Evolutionary conservation across 164 flowering plant species (phyloP), one percentile per base, ranked within the genome.

Genomic region (Nymphaea thermarum): DNA sequence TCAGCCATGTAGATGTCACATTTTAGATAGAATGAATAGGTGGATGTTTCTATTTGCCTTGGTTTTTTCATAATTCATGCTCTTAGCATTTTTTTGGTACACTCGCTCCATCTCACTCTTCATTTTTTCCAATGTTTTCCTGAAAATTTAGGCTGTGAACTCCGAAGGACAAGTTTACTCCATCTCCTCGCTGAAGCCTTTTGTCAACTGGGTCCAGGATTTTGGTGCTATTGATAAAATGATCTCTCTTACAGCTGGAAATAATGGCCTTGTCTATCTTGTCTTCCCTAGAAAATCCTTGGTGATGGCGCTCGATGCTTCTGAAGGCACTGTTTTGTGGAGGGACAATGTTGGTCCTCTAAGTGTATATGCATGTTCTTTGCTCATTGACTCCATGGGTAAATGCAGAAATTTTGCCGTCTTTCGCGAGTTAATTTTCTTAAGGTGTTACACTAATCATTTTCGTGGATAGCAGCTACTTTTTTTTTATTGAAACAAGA

Each of bases 121-220:
- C 60, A 55, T 55, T 16, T 43, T 65, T 17, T 66, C 7, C 5
- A 44, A 73, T 43, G 76, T 60, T 25, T 25, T 42, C 65, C 77
- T 82, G 36, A 0, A 25, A 25, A 25, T 25, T 25, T 87, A 94
- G 98, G 84, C 91, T 5, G 76, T 88, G 45, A 94, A 91, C 64
- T 82, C 75, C 55, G 74, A 83, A 69, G 98, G 97, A 51, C 91
- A 91, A 74, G 76, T 94, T 0, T 94, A 94, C 63, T 82, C 91
- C 2, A 43, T 93, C 71, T 84, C 87, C 12, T 44, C 78, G 67
- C 84, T 78, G 17, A 82, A 72, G 69, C 90, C 90, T 77, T 77
- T 83, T 42, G 88, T 82, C 71, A 88, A 79, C 45, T 94, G 98
- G 98, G 80, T 94, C 64, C 86, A 74, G 75, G 96, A 91, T 79